These are phyloP conservation scores for Lactarius trivialis DNA, from an alignment of 768 basidiomycete species.

Conservation along the genomic window DNA sequence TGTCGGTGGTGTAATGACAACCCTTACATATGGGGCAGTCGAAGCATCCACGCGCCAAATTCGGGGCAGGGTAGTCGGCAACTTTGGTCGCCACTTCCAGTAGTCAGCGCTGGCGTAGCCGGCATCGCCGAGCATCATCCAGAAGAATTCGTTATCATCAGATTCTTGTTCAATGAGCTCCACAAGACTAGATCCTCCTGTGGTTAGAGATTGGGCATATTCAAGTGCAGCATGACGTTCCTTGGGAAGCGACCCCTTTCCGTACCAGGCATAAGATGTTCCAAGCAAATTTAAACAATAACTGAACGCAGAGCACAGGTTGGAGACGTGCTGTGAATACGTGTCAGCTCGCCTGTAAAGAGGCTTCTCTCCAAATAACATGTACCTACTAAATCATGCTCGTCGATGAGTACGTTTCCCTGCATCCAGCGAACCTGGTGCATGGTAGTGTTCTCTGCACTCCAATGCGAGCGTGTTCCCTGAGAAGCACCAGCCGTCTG, in stretches of 20 bases:
- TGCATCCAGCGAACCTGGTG: slow-evolving; percentile 53
- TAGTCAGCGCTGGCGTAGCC: slow-evolving; percentile 74
- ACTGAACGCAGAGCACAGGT: slow-evolving; percentile 80
- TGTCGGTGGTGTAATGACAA: neutral
- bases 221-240: slow-evolving; percentile 58
- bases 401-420: slow-evolving; percentile 57
- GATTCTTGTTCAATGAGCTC: slow-evolving; percentile 62
- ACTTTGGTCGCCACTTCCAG: slow-evolving; percentile 63
- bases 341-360: slow-evolving; percentile 3
- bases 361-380: neutral
- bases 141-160: slow-evolving; percentile 74
- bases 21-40: neutral
- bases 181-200: slow-evolving; percentile 35
- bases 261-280: slow-evolving; percentile 76
- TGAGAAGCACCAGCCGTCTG: slow-evolving; percentile 27
- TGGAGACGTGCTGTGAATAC: slow-evolving; percentile 44
- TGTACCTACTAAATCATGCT: slow-evolving; percentile 57
- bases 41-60: slow-evolving; percentile 53
- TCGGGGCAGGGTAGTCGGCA: slow-evolving; percentile 38
- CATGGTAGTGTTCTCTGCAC: slow-evolving; percentile 75
- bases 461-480: slow-evolving; percentile 72
- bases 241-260: slow-evolving; percentile 51
- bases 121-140: slow-evolving; percentile 77
- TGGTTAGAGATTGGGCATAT: slow-evolving; percentile 49
- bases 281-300: slow-evolving; percentile 69